Evolutionary conservation across 2,329 filamentous ascomycete genomes (phyloP).

Genomic region (Emydomyces testavorans): DNA sequence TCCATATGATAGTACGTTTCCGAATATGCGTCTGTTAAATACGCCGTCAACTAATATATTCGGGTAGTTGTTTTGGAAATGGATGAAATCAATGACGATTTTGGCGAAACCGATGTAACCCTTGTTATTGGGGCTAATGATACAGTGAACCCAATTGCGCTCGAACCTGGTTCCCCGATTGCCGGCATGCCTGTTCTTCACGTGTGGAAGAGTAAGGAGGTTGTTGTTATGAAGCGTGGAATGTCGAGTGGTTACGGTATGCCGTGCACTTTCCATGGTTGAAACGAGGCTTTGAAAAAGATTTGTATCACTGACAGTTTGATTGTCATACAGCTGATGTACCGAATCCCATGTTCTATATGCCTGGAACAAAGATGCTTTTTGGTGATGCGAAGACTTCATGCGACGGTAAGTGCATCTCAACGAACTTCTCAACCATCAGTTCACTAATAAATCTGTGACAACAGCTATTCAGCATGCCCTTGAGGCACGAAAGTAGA

Average conservation of each 20-base stretch:
- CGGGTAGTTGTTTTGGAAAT: constrained; percentile 65
- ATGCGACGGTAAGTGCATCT: constrained; percentile 54
- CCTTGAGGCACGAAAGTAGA: constrained; percentile 16
- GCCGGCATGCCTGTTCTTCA: constrained; percentile 88
- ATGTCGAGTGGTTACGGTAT: constrained; percentile 77
- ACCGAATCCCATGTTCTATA: constrained; percentile 87
- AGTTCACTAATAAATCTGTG: background rate
- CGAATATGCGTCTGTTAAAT: background rate
- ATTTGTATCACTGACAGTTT: background rate
- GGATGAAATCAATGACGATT: constrained; percentile 94
- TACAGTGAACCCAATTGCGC: constrained; percentile 79
- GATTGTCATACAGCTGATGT: constrained; percentile 54
- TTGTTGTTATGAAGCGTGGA: constrained; percentile 85
- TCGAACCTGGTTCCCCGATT: constrained; percentile 72
- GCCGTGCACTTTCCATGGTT: constrained; percentile 22
- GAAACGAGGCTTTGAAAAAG: background rate
- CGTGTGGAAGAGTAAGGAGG: constrained; percentile 88
- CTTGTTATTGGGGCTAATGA: constrained; percentile 88
- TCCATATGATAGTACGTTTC: constrained; percentile 59
- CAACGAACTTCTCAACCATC: too few species aligned
- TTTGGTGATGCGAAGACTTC: constrained; percentile 81
- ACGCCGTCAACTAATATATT: constrained; percentile 14
- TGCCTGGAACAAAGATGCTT: constrained; percentile 79
- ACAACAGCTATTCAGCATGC: constrained; percentile 16
- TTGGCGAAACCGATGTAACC: constrained; percentile 70